Evolutionary conservation across 73 alveolate genomes (phyloP).

Genomic region (Tetrahymena elliotti): DNA sequence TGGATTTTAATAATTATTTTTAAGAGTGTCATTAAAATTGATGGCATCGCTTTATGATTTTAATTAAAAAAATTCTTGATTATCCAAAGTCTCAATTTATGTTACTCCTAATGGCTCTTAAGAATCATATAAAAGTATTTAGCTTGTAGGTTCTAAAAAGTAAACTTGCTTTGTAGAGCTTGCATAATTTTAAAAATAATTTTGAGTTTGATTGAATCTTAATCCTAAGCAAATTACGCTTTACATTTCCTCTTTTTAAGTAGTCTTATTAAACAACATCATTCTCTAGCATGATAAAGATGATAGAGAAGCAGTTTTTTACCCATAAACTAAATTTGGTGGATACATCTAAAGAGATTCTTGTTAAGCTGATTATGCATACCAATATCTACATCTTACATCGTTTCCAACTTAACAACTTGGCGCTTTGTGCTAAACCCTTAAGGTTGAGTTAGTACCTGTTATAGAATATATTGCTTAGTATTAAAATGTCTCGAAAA

Average conservation of each 20-base stretch:
- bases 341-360: neutral
- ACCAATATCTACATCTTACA: neutral
- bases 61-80: neutral
- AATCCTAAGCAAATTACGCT: neutral
- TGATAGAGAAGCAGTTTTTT: neutral
- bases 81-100: neutral
- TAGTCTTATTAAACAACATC: neutral
- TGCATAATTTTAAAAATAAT: neutral
- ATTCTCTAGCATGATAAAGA: neutral
- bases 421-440: neutral
- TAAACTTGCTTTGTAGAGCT: neutral
- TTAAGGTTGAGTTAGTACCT: neutral
- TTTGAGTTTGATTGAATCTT: neutral
- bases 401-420: neutral
- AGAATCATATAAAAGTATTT: neutral
- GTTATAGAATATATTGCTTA: neutral
- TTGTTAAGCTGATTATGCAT: neutral
- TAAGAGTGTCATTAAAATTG: neutral
- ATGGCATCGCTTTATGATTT: neutral
- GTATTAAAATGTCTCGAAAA: neutral
- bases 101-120: neutral
- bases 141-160: neutral
- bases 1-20: neutral
- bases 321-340: neutral
- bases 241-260: neutral